phyloP scores from a whole-genome alignment of 2,329 filamentous ascomycete genomes.

The Aspergillus intermedius region DNA sequence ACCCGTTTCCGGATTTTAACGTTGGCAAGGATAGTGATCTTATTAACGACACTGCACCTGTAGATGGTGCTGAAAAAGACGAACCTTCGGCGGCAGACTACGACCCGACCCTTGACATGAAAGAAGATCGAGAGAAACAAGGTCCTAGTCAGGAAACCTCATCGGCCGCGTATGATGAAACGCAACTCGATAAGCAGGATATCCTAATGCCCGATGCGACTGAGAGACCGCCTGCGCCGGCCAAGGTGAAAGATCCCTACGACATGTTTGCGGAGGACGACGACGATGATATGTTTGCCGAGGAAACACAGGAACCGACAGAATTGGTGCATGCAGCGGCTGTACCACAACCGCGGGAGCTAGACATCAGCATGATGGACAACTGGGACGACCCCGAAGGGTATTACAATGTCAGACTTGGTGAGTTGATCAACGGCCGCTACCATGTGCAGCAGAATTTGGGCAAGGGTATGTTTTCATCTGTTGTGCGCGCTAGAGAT shows the following conservation, averaged over 20 bases:
- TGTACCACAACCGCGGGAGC: slow-evolving; percentile 49
- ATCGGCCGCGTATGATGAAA: slow-evolving; percentile 54
- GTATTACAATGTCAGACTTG: slow-evolving; percentile 91
- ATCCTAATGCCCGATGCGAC: slow-evolving; percentile 40
- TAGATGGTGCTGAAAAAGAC: slow-evolving; percentile 51
- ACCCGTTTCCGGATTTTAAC: slow-evolving; percentile 55
- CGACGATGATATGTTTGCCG: slow-evolving; percentile 84
- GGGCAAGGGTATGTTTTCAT: slow-evolving; percentile 93
- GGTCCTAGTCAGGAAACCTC: slow-evolving; percentile 54
- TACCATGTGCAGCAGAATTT: slow-evolving; percentile 85
- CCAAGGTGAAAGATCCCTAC: slow-evolving; percentile 48
- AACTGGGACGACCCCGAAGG: slow-evolving; percentile 92
- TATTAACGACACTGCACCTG: slow-evolving; percentile 47
- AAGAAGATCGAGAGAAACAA: slow-evolving; percentile 69
- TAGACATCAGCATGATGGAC: slow-evolving; percentile 72
- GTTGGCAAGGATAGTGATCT: slow-evolving; percentile 62
- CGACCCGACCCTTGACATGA: slow-evolving; percentile 81
- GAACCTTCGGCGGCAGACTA: slow-evolving; percentile 90
- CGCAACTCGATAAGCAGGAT: slow-evolving; percentile 48
- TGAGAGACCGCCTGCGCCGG: slow-evolving; percentile 30
- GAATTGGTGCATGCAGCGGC: slow-evolving; percentile 43
- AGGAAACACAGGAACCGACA: slow-evolving; percentile 54
- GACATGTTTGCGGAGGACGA: slow-evolving; percentile 60
- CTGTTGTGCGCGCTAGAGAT: slow-evolving; percentile 84
- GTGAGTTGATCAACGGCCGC: slow-evolving; percentile 79